A percentile compares a stretch with the other conserved stretches of the same genome.
Evolutionary conservation across 1,139 yeast genomes (phyloP).

Genomic region (Eremothecium gossypii): DNA sequence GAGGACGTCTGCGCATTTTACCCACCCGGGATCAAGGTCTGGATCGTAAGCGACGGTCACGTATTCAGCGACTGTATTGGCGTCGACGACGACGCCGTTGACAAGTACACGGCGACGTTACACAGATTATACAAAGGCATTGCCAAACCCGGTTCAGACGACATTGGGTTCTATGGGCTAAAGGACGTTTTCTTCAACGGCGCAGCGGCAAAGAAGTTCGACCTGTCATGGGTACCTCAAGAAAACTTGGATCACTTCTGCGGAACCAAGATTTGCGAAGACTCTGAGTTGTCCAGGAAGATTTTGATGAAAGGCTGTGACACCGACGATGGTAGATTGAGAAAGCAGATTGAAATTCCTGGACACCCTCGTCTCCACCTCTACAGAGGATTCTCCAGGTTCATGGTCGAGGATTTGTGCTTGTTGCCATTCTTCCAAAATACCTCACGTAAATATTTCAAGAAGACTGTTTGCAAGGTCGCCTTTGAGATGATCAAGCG

Average conservation of each 20-base stretch:
- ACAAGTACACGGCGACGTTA: slow-evolving; percentile 38
- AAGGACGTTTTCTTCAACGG: slow-evolving; percentile 32
- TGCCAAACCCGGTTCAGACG: slow-evolving; percentile 23
- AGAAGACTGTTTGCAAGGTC: slow-evolving; percentile 42
- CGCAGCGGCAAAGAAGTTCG: slow-evolving; percentile 19
- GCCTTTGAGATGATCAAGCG: slow-evolving; percentile 59
- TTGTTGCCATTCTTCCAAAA: slow-evolving; percentile 34
- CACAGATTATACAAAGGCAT: slow-evolving; percentile 35
- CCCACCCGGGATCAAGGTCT: slow-evolving; percentile 46
- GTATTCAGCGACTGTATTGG: slow-evolving; percentile 57
- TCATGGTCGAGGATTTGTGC: slow-evolving; percentile 50
- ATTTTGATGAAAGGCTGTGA: slow-evolving; percentile 36
- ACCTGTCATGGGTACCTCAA: slow-evolving; percentile 25
- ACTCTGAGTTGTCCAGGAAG: slow-evolving; percentile 32
- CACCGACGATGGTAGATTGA: slow-evolving; percentile 34
- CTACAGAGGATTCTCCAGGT: slow-evolving; percentile 49
- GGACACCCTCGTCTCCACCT: slow-evolving; percentile 44
- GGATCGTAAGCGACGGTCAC: slow-evolving; percentile 58
- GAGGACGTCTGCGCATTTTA: slow-evolving; percentile 34
- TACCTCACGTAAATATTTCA: slow-evolving; percentile 40
- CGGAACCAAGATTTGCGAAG: slow-evolving; percentile 30
- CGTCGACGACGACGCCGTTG: slow-evolving; percentile 45
- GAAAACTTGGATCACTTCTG: slow-evolving; percentile 29
- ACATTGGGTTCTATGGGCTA: slow-evolving; percentile 33
- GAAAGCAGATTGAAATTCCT: slow-evolving; percentile 29